phyloP scores from a whole-genome alignment of 495 filamentous ascomycete species.

The Talaromyces adpressus region DNA sequence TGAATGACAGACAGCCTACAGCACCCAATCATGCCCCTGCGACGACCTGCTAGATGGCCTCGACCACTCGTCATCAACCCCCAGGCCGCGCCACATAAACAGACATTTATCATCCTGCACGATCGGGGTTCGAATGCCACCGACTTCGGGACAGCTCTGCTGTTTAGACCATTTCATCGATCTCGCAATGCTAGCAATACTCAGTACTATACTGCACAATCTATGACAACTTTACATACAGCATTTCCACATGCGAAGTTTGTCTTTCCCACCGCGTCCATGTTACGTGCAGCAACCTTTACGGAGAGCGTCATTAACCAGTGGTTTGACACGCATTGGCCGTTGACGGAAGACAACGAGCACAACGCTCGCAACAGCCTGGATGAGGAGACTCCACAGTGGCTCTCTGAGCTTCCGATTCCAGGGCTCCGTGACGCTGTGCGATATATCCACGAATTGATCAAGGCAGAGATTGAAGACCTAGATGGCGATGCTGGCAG shows the following conservation, averaged over 20 bases:
- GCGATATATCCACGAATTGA: slow-evolving; percentile 29
- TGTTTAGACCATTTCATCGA: slow-evolving; percentile 6
- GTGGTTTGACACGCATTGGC: slow-evolving; percentile 47
- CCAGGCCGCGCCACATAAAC: slow-evolving; percentile 26
- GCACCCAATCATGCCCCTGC: not conserved
- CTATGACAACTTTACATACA: slow-evolving; percentile 17
- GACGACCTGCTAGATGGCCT: not conserved
- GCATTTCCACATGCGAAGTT: slow-evolving; percentile 34
- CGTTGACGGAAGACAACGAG: not conserved
- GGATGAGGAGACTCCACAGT: slow-evolving; percentile 11
- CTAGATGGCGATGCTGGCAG: slow-evolving; percentile 25
- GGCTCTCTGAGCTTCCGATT: slow-evolving; percentile 22
- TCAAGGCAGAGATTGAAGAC: slow-evolving; percentile 27
- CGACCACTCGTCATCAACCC: slow-evolving; percentile 1
- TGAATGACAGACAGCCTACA: not conserved
- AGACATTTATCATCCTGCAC: slow-evolving; percentile 54
- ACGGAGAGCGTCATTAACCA: slow-evolving; percentile 35
- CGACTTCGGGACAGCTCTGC: slow-evolving; percentile 35
- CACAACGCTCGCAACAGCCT: slow-evolving; percentile 22
- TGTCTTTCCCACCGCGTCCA: slow-evolving; percentile 44
- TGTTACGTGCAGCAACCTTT: slow-evolving; percentile 31
- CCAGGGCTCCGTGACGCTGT: slow-evolving; percentile 37
- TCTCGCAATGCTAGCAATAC: not conserved
- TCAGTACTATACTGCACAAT: slow-evolving; percentile 4
- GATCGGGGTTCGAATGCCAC: slow-evolving; percentile 41